phyloP scores from a whole-genome alignment of 352 stramenopile genomes.

The Plasmopara muralis region DNA sequence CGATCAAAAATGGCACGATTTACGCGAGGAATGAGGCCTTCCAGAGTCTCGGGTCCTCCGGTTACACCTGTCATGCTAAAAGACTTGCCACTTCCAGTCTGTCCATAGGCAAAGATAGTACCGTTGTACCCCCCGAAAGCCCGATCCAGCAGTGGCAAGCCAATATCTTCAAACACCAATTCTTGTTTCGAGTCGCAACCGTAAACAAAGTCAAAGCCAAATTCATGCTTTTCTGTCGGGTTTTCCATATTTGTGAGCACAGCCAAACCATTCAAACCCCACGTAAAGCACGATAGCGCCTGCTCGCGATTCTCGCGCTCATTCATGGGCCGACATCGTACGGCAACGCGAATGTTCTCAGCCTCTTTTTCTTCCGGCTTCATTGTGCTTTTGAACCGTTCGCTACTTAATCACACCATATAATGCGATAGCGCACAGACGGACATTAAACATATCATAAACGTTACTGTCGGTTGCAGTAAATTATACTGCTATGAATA shows the following conservation, averaged over 20 bases:
- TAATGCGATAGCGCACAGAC: neutral
- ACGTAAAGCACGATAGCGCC: constrained; percentile 62
- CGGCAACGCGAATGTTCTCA: constrained; percentile 89
- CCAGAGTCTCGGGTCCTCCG: constrained; percentile 42
- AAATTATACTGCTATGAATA: neutral
- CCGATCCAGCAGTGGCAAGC: constrained; percentile 64
- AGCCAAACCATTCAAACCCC: constrained; percentile 53
- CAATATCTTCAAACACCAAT: constrained; percentile 75
- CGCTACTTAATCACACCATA: neutral
- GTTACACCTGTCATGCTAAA: constrained; percentile 84
- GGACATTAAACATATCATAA: neutral
- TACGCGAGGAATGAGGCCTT: constrained; percentile 89
- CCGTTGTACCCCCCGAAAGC: constrained; percentile 85
- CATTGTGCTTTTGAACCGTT: constrained; percentile 32
- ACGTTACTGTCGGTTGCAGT: neutral
- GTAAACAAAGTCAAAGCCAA: constrained; percentile 88
- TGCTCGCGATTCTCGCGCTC: constrained; percentile 78
- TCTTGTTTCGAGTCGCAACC: constrained; percentile 66
- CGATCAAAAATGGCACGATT: constrained; percentile 88
- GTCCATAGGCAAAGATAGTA: constrained; percentile 87
- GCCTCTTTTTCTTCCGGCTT: constrained; percentile 75
- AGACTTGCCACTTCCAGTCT: constrained; percentile 84
- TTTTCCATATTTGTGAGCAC: constrained; percentile 83
- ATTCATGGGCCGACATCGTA: constrained; percentile 90
- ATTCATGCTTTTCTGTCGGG: constrained; percentile 70